These are phyloP conservation scores for Fusarium marasasianum DNA, from an alignment of 2,329 filamentous ascomycete genomes.

Conservation along the genomic window DNA sequence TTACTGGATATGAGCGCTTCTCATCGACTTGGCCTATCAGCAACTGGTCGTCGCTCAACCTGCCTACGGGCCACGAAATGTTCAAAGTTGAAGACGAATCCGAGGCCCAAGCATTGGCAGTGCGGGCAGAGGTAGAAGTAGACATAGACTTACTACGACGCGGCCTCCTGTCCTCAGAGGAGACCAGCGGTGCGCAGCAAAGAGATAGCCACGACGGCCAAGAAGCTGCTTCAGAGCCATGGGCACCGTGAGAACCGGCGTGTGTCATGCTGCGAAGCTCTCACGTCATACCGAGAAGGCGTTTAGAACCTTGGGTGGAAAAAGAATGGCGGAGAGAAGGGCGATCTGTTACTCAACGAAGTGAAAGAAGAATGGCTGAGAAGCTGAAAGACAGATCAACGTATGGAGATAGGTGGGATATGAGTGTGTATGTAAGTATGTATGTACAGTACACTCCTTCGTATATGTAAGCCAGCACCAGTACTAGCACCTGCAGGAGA, in stretches of 20 bases:
- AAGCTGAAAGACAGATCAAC: conserved; percentile 10
- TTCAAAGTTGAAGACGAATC: conserved; percentile 36
- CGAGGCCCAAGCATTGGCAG: conserved; percentile 29
- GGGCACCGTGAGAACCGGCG: conserved; percentile 54
- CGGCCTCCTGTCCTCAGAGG: conserved; percentile 52
- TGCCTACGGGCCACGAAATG: conserved; percentile 42
- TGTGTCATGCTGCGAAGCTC: conserved; percentile 51
- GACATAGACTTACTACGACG: conserved; percentile 50
- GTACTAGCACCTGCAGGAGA: conserved; percentile 15
- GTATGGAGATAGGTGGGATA: conserved; percentile 17
- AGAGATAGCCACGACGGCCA: conserved; percentile 59
- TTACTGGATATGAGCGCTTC: conserved; percentile 39
- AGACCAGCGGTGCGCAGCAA: conserved; percentile 56
- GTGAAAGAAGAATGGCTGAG: conserved; percentile 4
- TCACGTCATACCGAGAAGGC: conserved; percentile 40
- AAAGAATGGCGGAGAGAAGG: conserved; percentile 13
- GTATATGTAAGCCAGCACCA: conserved; percentile 31
- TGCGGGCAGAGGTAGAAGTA: conserved; percentile 35
- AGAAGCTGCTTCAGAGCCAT: conserved; percentile 52
- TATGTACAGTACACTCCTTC: conserved; percentile 25
- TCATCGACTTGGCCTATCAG: conserved; percentile 48
- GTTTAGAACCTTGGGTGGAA: conserved; percentile 18
- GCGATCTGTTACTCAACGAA: conserved; percentile 17
- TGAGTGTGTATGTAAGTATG: conserved; percentile 31
- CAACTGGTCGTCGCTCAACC: conserved; percentile 42